Conservation (phyloP, 352 stramenopile genomes). For the Pythium insidiosum region DNA sequence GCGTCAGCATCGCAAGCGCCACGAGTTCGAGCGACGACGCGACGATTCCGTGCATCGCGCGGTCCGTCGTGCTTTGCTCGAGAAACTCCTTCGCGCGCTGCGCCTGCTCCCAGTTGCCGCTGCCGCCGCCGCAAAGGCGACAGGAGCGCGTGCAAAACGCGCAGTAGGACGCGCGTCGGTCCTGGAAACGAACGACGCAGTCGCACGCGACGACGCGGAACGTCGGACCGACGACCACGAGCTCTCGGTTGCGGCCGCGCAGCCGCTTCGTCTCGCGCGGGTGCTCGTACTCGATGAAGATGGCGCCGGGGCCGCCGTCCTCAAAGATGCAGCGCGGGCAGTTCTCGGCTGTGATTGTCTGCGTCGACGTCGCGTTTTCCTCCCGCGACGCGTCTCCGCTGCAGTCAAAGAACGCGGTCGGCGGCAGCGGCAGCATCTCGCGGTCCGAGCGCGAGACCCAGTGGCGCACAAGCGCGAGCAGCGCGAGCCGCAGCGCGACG, state of each 20-base stretch:
- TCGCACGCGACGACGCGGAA: constrained; percentile 83
- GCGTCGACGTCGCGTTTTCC: constrained; percentile 26
- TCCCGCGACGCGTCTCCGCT: constrained; percentile 16
- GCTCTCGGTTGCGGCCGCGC: constrained; percentile 27
- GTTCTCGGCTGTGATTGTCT: constrained; percentile 63
- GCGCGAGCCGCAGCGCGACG: constrained; percentile 22
- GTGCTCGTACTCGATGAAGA: constrained; percentile 63
- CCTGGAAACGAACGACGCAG: constrained; percentile 69
- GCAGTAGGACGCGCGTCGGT: constrained; percentile 57
- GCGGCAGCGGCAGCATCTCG: constrained; percentile 58
- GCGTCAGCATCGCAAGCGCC: constrained; percentile 31
- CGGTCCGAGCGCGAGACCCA: constrained; percentile 35
- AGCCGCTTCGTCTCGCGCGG: constrained; percentile 32
- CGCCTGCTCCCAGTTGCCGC: constrained; percentile 65
- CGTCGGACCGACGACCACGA: constrained; percentile 59
- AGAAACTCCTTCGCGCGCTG: constrained; percentile 72
- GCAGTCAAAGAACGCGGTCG: constrained; percentile 64
- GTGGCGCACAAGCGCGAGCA: constrained; percentile 37
- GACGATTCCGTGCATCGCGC: constrained; percentile 49
- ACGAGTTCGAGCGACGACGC: constrained; percentile 40
- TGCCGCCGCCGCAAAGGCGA: constrained; percentile 63
- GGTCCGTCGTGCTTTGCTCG: constrained; percentile 40
- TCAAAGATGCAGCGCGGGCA: constrained; percentile 79
- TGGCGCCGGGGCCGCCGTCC: constrained; percentile 58
- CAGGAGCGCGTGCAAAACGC: constrained; percentile 71